Base-by-base conservation (phyloP, 768 basidiomycete genomes). In the Sarcomyxa edulis region DNA sequence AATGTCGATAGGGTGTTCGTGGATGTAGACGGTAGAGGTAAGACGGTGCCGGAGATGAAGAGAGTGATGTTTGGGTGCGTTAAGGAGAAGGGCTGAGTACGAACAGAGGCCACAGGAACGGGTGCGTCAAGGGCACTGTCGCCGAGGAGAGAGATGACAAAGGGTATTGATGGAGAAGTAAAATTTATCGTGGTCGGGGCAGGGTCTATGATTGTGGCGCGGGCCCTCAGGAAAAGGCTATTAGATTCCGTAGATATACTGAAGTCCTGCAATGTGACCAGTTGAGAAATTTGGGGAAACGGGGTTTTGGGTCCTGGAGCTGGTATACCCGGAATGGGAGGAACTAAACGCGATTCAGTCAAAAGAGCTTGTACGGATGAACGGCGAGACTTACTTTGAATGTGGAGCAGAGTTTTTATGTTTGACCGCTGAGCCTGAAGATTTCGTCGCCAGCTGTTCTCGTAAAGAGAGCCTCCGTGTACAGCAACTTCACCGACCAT, bases 1-100 rank as follows among this genome's bases (percentile, higher is more conserved):
- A 89, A 81, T 7, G 62, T 48, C 5, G 84, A 84, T 32, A 89
- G 63, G 4, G 66, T 42, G 2, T 66, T 51, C 8, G 72, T 57
- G 7, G 66, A 41, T 3, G 56, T 35, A 2, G 58, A 29, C 2
- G 64, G 53, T 4, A 86, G 55, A 4, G 83, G 72, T 22, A 83
- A 66, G 20, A 85, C 70, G 12, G 45, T 55, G 19, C 87, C 87
- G 9, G 62, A 56, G 24, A 87, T 59, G 23, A 58, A 47, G 16
- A 89, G 50, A 1, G 81, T 76, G 36, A 82, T 69, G 51, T 86
- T 88, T 9, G 83, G 82, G 48, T 78, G 77, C 0, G 76, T 79
- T 32, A 85, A 68, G 1, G 56, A 51, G 52, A 86, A 79, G 2
- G 82, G 74, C 3, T 62, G 54, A 4, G 77, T 75, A 27, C 64